Evolutionary conservation across 352 stramenopile genomes (phyloP), one percentile per base, ranked within the genome.

Genomic region (Globisporangium acanthophoron): DNA sequence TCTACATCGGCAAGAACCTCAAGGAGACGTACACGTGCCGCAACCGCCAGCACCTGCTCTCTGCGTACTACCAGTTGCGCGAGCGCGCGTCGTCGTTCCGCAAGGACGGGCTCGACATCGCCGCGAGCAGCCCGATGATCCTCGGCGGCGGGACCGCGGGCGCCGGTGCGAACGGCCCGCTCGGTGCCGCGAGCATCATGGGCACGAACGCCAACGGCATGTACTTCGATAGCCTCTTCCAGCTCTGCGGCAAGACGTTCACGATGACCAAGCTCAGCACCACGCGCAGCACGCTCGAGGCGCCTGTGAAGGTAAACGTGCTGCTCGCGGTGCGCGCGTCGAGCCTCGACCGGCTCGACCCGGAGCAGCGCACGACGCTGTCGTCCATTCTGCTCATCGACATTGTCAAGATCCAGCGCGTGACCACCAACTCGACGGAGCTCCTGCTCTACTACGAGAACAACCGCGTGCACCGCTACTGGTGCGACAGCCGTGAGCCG

Each of bases 161-260:
- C 43, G 58, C 45, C 43, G 63, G 71, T 3, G 65, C 64, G 0
- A 62, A 58, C 52, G 70, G 69, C 45, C 50, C 59, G n/a, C 46
- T 56, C 1, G 65, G 54, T 7, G 63, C 64, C 29, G 41, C 56
- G 1, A 44, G 31, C n/a, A 35, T 73, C n/a, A 48, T 74, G 7
- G 62, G 69, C n/a, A 55, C 61, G 2, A 50, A 48, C 24, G 54
- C 60, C n/a, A 85, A 67, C 20, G 84, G 84, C 3, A 93, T 93
- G 80, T 93, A 90, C 62, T 93, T 93, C 67, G 84, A 93, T 61
- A 93, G 80, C 59, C 67, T 93, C 8, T 93, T 93, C 65, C 81
- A 93, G 70, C 57, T 93, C 27, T 93, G 84, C 24, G 84, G 84
- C 11, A 93, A 92, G 67, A 92, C 80, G 21, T 93, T 93, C 58